A percentile compares a stretch with the other conserved stretches of the same genome.
Evolutionary conservation across 2,329 filamentous ascomycete species (phyloP).

Genomic region (Calonectria honghensis): DNA sequence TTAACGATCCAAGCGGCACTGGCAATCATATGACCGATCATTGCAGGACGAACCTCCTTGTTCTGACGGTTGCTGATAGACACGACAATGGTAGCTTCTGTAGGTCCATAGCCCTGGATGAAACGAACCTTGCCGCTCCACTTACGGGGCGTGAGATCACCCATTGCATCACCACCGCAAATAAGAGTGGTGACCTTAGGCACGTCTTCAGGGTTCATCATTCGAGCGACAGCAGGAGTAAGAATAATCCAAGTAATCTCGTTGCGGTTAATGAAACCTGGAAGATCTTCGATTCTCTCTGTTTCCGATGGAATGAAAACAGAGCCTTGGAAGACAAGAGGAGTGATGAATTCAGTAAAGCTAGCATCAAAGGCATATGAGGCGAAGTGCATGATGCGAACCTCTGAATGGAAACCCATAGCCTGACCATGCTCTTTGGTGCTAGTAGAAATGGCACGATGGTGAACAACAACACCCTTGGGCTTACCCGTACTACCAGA

Average conservation of each 20-base stretch:
- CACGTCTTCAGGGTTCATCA: constrained; percentile 46
- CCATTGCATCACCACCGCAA: constrained; percentile 53
- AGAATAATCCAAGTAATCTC: constrained; percentile 46
- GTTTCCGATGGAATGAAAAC: constrained; percentile 44
- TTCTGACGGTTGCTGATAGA: constrained; percentile 45
- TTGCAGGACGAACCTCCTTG: constrained; percentile 44
- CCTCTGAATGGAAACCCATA: constrained; percentile 46
- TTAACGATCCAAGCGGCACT: constrained; percentile 55
- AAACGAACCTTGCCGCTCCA: constrained; percentile 44
- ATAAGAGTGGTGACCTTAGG: constrained; percentile 48
- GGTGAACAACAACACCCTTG: constrained; percentile 47
- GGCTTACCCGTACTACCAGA: constrained; percentile 49
- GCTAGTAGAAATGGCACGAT: constrained; percentile 40
- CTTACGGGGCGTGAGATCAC: constrained; percentile 45
- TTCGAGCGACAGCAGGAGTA: constrained; percentile 44
- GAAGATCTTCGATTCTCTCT: constrained; percentile 44
- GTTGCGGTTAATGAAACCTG: constrained; percentile 38
- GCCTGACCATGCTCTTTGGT: constrained; percentile 8
- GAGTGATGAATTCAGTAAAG: constrained; percentile 50
- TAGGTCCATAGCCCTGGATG: constrained; percentile 48
- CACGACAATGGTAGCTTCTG: constrained; percentile 49
- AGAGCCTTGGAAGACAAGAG: constrained; percentile 48
- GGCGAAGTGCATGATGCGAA: constrained; percentile 58
- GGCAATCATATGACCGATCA: constrained; percentile 48
- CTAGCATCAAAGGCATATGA: constrained; percentile 57